Evolutionary conservation across 352 stramenopile species (phyloP).

Genomic region (Aphanomyces cochlioides): DNA sequence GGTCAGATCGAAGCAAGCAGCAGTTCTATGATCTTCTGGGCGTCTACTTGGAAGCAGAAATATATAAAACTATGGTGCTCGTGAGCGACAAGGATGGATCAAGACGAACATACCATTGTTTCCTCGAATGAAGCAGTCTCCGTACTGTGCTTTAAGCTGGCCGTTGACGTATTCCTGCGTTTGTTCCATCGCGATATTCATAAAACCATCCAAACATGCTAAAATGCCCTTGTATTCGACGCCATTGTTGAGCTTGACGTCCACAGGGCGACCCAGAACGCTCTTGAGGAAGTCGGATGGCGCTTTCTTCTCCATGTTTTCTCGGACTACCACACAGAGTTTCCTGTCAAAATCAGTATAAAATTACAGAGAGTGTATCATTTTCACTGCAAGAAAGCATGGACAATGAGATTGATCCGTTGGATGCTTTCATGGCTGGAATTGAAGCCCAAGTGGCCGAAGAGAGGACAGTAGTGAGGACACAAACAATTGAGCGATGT

Average conservation of each 20-base stretch:
- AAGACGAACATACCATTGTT: constrained; percentile 92
- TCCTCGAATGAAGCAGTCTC: constrained; percentile 99
- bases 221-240: constrained; percentile 98
- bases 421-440: constrained; percentile 83
- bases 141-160: constrained; percentile 98
- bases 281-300: constrained; percentile 90
- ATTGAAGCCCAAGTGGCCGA: constrained; percentile 70
- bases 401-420: constrained; percentile 67
- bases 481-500: constrained; percentile 17
- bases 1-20: neutral
- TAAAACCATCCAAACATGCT: constrained; percentile 99
- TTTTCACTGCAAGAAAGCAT: neutral
- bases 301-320: constrained; percentile 67
- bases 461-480: constrained; percentile 32
- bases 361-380: constrained; percentile 9
- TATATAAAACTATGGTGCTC: constrained; percentile 64
- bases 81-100: constrained; percentile 19
- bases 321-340: constrained; percentile 18
- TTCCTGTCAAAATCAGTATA: constrained; percentile 28
- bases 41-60: constrained; percentile 72
- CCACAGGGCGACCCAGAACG: constrained; percentile 93
- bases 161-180: constrained; percentile 99
- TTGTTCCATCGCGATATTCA: constrained; percentile 99
- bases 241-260: constrained; percentile 99
- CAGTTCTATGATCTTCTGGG: neutral